A percentile compares a stretch with the other conserved stretches of the same genome.
Evolutionary conservation across 2,329 filamentous ascomycete species (phyloP).

Genomic region (Xylariomycetidae sp.): DNA sequence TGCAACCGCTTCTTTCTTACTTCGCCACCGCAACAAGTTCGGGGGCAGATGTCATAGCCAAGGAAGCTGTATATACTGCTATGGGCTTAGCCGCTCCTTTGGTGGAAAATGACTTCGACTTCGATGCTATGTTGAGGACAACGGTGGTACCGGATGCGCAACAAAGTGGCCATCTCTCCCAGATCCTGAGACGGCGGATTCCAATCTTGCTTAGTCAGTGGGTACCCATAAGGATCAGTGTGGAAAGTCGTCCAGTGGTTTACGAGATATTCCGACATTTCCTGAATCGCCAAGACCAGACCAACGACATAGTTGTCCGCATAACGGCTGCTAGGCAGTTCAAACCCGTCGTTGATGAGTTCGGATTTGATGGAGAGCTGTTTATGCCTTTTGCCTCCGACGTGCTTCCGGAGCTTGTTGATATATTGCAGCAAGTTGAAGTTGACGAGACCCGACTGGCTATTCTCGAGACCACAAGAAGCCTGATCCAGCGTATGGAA

Average conservation of each 20-base stretch:
- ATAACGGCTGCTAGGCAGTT: slow-evolving; percentile 87
- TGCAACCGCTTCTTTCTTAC: slow-evolving; percentile 74
- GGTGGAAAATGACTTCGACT: slow-evolving; percentile 71
- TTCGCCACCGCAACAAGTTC: slow-evolving; percentile 73
- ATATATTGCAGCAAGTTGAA: slow-evolving; percentile 73
- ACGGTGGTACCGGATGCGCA: slow-evolving; percentile 78
- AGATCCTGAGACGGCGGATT: slow-evolving; percentile 80
- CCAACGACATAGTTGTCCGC: slow-evolving; percentile 87
- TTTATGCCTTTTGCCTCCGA: slow-evolving; percentile 76
- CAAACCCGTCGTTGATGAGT: slow-evolving; percentile 75
- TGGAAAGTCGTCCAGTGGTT: slow-evolving; percentile 64
- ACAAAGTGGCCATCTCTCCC: slow-evolving; percentile 56
- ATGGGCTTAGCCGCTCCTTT: slow-evolving; percentile 81
- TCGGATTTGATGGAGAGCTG: slow-evolving; percentile 67
- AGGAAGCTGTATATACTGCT: slow-evolving; percentile 92
- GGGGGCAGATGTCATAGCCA: slow-evolving; percentile 67
- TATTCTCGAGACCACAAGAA: slow-evolving; percentile 79
- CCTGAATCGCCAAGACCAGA: slow-evolving; percentile 67
- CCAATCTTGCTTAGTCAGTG: slow-evolving; percentile 87
- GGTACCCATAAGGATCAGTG: slow-evolving; percentile 72
- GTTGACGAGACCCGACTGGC: slow-evolving; percentile 86
- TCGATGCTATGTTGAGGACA: slow-evolving; percentile 71
- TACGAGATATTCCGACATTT: slow-evolving; percentile 90
- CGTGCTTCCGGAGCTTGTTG: slow-evolving; percentile 68
- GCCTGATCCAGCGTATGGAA: slow-evolving; percentile 78